These are phyloP conservation scores for Lentinula sp. DNA, from an alignment of 768 basidiomycete species.

Conservation along the genomic window DNA sequence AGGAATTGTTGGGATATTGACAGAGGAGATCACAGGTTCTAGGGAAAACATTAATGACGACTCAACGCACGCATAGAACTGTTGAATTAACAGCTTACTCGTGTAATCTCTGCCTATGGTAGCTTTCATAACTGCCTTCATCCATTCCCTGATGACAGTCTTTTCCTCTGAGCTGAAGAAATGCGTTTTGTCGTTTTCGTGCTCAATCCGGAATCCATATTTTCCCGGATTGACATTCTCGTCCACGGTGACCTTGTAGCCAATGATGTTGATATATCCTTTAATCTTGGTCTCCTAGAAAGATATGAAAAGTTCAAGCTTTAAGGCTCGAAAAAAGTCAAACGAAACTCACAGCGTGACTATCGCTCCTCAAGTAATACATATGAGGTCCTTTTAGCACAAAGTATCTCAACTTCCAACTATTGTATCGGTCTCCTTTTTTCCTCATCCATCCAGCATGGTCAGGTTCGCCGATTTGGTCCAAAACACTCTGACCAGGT, in stretches of 20 bases:
- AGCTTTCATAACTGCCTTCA: conserved; percentile 99
- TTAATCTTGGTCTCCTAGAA: conserved; percentile 90
- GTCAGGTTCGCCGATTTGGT: conserved; percentile 89
- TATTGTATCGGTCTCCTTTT: conserved; percentile 87
- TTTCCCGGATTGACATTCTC: conserved; percentile 88
- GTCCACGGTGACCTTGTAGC: conserved; percentile 91
- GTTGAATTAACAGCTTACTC: conserved; percentile 42
- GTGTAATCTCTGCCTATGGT: conserved; percentile 93
- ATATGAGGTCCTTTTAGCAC: conserved; percentile 89
- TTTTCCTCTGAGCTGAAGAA: conserved; percentile 92
- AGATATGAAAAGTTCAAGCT: not conserved
- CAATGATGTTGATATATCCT: conserved; percentile 88
- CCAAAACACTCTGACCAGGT: conserved; percentile 46
- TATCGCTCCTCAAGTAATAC: conserved; percentile 80
- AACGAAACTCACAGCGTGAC: conserved; percentile 39
- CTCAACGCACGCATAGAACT: not conserved
- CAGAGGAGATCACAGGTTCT: conserved; percentile 95
- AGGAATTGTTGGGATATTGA: conserved; percentile 95
- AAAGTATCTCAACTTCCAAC: conserved; percentile 90
- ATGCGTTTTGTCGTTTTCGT: conserved; percentile 82
- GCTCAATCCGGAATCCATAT: conserved; percentile 93
- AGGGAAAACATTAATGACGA: conserved; percentile 6
- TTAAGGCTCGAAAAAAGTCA: not conserved
- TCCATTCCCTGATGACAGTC: conserved; percentile 86
- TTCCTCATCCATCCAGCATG: conserved; percentile 94